Percentiles rank a stretch among this genome's conserved stretches.
These are phyloP conservation scores for Coelastrella sp. DNA, from an alignment of 139 green algal genomes.

Conservation along the genomic window DNA sequence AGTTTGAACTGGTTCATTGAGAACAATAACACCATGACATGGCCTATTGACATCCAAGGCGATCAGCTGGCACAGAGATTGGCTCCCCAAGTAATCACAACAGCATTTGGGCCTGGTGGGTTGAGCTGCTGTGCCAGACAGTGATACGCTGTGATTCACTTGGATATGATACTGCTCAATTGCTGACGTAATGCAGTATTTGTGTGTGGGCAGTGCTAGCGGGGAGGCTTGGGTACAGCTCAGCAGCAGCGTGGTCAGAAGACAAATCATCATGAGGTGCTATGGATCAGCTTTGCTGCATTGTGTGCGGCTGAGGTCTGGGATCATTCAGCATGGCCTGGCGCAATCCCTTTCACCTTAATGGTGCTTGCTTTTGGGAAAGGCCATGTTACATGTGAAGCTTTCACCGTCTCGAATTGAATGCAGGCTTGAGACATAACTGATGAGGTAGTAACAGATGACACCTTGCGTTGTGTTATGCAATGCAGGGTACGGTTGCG, in stretches of 20 bases:
- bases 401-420: not conserved
- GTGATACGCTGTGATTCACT: not conserved
- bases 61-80: constrained; percentile 31
- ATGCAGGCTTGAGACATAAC: not conserved
- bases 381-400: not conserved
- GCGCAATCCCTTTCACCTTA: too few species aligned
- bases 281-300: too few species aligned
- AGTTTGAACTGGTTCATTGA: constrained; percentile 36
- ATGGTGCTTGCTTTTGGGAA: too few species aligned
- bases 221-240: too few species aligned
- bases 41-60: constrained; percentile 38
- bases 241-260: too few species aligned
- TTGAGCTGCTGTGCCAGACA: not conserved
- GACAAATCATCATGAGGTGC: too few species aligned
- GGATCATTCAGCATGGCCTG: too few species aligned
- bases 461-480: not conserved
- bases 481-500: constrained; percentile 39
- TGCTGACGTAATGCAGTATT: too few species aligned
- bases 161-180: too few species aligned
- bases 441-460: not conserved
- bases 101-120: constrained; percentile 32
- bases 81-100: not conserved
- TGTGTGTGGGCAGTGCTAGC: too few species aligned
- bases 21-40: constrained; percentile 43
- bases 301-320: too few species aligned